Evolutionary conservation across 2,329 filamentous ascomycete genomes (phyloP), one percentile per base, ranked within the genome.

Genomic region (Fusarium metavorans): DNA sequence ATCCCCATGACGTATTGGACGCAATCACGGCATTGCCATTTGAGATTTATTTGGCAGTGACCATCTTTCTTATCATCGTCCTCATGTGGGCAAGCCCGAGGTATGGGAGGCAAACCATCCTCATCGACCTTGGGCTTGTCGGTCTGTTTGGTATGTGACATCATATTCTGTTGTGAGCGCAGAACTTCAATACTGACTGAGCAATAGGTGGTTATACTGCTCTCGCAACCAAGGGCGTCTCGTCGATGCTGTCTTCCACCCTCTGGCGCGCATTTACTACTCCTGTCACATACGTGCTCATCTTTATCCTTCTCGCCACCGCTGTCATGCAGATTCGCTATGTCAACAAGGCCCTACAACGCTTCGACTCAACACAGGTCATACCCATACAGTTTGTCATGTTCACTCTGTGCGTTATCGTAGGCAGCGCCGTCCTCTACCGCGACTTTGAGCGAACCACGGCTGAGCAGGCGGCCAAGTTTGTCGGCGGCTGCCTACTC

Each of bases 271-370:
- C 94, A 18, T 94, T 99, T 73, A 93, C 95, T 0, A 98, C 96
- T 39, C 95, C 96, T 0, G 93, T 99, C 70, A 97, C 95, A 23
- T 99, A 98, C 80, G 89, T 92, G 2, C 89, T 99, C n/a, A 82
- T 97, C 10, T 86, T 93, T 60, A 88, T 98, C 58, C 88, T 99
- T 30, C 87, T 97, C 20, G 89, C 87, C 54, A 98, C 96, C 1
- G 97, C 97, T 8, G 87, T 99, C 69, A 95, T 98, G 93, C 97
- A 99, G 84, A 96, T 99, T 77, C 96, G 95, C 81, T 99, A 98
- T 81, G 90, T 99, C 81, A 99, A 98, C 85, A 94, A 89, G 75
- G 88, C 89, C 1, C 87, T 99, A 62, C 95, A 98, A 81, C 92
- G 94, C 56, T 99, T 98, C 85, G 95, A 98, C 82, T 98, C 97